phyloP scores from a whole-genome alignment of 140 eudicot genomes.

The Oenanthe javanica region DNA sequence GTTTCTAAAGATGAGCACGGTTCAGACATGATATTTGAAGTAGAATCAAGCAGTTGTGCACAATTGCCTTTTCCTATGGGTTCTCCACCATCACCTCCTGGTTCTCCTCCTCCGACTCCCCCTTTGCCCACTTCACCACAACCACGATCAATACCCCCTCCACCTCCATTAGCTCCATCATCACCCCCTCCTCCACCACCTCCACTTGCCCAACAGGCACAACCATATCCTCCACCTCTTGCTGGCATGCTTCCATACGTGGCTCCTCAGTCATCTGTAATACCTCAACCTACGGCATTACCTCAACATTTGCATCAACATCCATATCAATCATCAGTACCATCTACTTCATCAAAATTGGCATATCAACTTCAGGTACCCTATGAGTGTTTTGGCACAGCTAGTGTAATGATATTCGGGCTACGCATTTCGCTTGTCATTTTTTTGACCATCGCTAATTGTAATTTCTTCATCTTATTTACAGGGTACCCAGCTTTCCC shows the following conservation, averaged over 20 bases:
- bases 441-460: background rate
- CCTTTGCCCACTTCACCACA: constrained; percentile 79
- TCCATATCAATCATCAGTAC: constrained; percentile 29
- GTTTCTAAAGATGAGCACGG: constrained; percentile 20
- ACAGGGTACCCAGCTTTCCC: constrained; percentile 35
- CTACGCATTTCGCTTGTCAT: background rate
- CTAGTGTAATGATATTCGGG: background rate
- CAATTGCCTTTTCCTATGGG: constrained; percentile 53
- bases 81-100: constrained; percentile 81
- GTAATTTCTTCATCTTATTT: constrained; percentile 13
- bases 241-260: constrained; percentile 26
- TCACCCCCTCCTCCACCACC: constrained; percentile 48
- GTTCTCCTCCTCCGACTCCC: constrained; percentile 76
- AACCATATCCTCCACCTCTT: constrained; percentile 23
- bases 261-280: constrained; percentile 29
- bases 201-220: constrained; percentile 25
- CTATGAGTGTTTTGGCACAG: background rate
- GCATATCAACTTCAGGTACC: constrained; percentile 25
- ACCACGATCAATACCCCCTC: constrained; percentile 39
- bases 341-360: constrained; percentile 23
- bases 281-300: constrained; percentile 22
- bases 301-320: constrained; percentile 44
- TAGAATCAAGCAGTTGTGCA: constrained; percentile 20
- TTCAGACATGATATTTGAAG: constrained; percentile 28
- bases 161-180: constrained; percentile 47